These are phyloP conservation scores for Dichomitus squalens DNA, from an alignment of 1,284 basidiomycete species.

Conservation along the genomic window DNA sequence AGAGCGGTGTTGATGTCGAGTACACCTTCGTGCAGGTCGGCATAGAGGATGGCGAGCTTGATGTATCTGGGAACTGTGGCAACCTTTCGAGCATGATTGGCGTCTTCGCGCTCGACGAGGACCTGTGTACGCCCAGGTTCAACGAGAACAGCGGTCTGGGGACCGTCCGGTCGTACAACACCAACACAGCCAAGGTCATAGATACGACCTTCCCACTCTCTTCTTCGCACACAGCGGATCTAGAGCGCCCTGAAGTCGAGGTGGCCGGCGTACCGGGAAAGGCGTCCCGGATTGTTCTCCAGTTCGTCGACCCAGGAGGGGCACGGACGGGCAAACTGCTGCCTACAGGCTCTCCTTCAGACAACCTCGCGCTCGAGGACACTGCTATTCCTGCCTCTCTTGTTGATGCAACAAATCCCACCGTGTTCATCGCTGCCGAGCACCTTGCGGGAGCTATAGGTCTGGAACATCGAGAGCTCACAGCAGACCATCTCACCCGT, in stretches of 20 bases:
- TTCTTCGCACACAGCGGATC: slow-evolving; percentile 35
- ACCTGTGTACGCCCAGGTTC: slow-evolving; percentile 43
- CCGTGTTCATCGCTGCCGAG: slow-evolving; percentile 55
- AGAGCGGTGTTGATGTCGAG: slow-evolving; percentile 54
- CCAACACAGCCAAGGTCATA: slow-evolving; percentile 68
- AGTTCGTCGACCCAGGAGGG: slow-evolving; percentile 68
- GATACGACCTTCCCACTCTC: slow-evolving; percentile 65
- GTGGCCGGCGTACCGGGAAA: slow-evolving; percentile 70
- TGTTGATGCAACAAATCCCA: slow-evolving; percentile 77
- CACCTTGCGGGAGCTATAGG: slow-evolving; percentile 46
- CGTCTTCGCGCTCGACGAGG: slow-evolving; percentile 65
- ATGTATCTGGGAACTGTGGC: slow-evolving; percentile 72
- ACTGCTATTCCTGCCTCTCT: slow-evolving; percentile 46
- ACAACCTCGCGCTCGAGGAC: slow-evolving; percentile 38
- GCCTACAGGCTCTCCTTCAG: slow-evolving; percentile 56
- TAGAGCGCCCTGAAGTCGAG: slow-evolving; percentile 52
- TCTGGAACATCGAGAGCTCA: slow-evolving; percentile 15
- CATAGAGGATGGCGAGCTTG: slow-evolving; percentile 58
- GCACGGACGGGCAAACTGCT: slow-evolving; percentile 72
- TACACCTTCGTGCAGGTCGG: slow-evolving; percentile 66
- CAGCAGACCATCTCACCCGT: slow-evolving; percentile 25
- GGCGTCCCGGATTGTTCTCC: slow-evolving; percentile 65
- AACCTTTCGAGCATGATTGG: slow-evolving; percentile 72
- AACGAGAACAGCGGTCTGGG: slow-evolving; percentile 23
- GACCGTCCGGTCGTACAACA: slow-evolving; percentile 63